A percentile compares a stretch with the other conserved stretches of the same genome.
These are phyloP conservation scores for Aspergillus ibericus DNA, from an alignment of 2,329 filamentous ascomycete species.

Conservation along the genomic window DNA sequence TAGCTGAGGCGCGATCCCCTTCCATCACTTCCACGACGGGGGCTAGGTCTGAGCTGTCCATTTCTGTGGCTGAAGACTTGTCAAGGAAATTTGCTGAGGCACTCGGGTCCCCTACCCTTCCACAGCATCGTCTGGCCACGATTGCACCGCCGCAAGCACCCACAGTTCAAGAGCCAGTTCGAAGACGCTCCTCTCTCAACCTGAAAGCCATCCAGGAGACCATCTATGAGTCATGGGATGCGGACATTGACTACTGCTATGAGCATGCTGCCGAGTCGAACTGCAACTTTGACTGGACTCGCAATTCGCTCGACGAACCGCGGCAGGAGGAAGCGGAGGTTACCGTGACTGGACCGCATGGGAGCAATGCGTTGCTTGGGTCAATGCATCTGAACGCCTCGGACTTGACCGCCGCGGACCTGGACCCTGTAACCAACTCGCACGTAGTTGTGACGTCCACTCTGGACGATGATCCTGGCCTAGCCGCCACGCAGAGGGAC, in stretches of 20 bases:
- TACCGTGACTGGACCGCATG: conserved; percentile 10
- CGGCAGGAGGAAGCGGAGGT: conserved; percentile 18
- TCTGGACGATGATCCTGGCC: conserved; percentile 28
- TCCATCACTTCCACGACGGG: conserved; percentile 13
- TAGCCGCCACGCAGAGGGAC: conserved; percentile 21
- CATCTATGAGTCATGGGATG: conserved; percentile 56
- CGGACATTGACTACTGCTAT: conserved; percentile 64
- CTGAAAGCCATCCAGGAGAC: conserved; percentile 27
- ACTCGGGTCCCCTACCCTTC: conserved; percentile 44
- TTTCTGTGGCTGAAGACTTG: conserved; percentile 33
- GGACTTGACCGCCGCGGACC: conserved; percentile 31
- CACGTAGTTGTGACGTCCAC: conserved; percentile 33
- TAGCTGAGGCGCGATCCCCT: conserved; percentile 9
- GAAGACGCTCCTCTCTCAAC: conserved; percentile 16
- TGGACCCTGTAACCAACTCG: conserved; percentile 28
- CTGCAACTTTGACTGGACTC: conserved; percentile 61
- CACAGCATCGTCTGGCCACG: conserved; percentile 23
- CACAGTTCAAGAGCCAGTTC: conserved; percentile 15
- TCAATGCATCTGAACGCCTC: conserved; percentile 28
- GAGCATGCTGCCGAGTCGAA: conserved; percentile 61
- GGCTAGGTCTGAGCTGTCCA: conserved; percentile 32
- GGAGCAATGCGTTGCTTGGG: conserved; percentile 17
- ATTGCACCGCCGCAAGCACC: conserved; percentile 18
- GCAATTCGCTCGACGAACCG: conserved; percentile 34
- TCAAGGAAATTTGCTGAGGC: conserved; percentile 47